Conservation (phyloP, 2,329 filamentous ascomycete genomes). For the Alternaria sp. region DNA sequence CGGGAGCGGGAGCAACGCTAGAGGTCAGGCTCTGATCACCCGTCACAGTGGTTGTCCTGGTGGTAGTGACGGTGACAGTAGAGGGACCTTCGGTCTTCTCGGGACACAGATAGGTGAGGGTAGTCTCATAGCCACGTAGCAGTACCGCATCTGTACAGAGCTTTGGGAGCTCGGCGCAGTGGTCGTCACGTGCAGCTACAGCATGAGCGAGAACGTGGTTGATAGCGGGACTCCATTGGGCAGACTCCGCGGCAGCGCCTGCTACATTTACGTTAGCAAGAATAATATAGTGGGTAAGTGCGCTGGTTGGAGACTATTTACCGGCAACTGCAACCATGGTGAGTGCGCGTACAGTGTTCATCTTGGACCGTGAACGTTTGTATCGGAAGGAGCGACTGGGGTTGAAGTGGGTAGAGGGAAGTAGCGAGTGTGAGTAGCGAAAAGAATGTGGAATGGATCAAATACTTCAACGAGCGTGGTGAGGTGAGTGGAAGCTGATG, state of each 20-base stretch:
- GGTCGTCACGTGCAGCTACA: conserved; percentile 10
- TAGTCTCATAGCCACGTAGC: conserved; percentile 22
- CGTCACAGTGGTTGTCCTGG: conserved; percentile 18
- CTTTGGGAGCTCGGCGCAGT: conserved; percentile 21
- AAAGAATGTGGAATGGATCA: neutral
- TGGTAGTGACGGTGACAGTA: conserved; percentile 27
- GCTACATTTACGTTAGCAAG: conserved; percentile 4
- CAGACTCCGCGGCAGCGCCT: conserved; percentile 14
- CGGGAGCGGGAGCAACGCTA: neutral
- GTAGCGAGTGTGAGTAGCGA: neutral
- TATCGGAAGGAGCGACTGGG: neutral
- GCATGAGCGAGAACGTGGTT: conserved; percentile 4
- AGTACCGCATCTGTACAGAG: conserved; percentile 30
- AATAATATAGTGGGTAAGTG: neutral
- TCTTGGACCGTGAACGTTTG: conserved; percentile 4
- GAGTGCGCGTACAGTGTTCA: conserved; percentile 16
- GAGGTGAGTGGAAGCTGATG: neutral
- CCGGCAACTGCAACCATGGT: conserved; percentile 14
- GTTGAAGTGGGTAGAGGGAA: neutral
- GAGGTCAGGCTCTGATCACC: neutral
- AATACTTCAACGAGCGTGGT: conserved; percentile 4
- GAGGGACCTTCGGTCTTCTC: conserved; percentile 9
- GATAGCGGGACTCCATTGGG: conserved; percentile 6
- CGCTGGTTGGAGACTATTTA: conserved; percentile 5
- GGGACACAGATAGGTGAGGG: conserved; percentile 33